Base-by-base conservation (phyloP, 139 green algal species). In the Desmodesmus armatus region DNA sequence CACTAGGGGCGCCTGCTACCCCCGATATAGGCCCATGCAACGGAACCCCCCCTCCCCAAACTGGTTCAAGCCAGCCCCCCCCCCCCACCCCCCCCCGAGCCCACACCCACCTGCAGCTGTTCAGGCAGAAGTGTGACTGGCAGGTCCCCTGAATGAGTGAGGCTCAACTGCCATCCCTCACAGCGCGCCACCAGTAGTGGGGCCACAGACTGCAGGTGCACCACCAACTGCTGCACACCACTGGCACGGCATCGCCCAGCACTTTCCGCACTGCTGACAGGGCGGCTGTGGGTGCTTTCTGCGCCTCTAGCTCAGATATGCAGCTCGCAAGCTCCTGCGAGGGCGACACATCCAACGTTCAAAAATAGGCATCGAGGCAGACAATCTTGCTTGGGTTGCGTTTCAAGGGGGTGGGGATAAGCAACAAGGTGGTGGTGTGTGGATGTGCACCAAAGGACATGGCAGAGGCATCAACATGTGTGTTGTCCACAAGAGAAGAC, bases 71-170 rank as follows among this genome's bases (percentile, higher is more conserved):
- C n/a, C n/a, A n/a, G n/a, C n/a, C n/a, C n/a, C n/a, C n/a, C n/a
- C n/a, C n/a, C n/a, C n/a, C n/a, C n/a, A n/a, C n/a, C n/a, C n/a
- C n/a, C 7, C 5, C 69, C 33, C 29, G 7, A 27, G 17, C 37
- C 19, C 37, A 43, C 11, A 39, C 71, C 31, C 27, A 79, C 80
- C 82, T 82, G 71, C 55, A 87, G 71, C 53, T 77, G 55, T 41
- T 87, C 58, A n/a, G 82, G 82, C 41, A 87, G 29, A 5, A 67
- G 51, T 21, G 82, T 87, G 9, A 76, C 40, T 1, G 60, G 82
- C 31, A 82, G 41, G 3, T 27, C 33, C 5, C 55, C 71, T 6
- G 27, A 43, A 55, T 82, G 55, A 27, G 71, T 76, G 15, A 82
- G 29, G 49, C 40, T 77, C 17, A 82, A 25, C 71, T 51, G 67